Percentiles rank a stretch among this genome's conserved stretches.
These are phyloP conservation scores for Coemansia sp. DNA, from an alignment of 192 early-diverging fungal species.

Conservation along the genomic window DNA sequence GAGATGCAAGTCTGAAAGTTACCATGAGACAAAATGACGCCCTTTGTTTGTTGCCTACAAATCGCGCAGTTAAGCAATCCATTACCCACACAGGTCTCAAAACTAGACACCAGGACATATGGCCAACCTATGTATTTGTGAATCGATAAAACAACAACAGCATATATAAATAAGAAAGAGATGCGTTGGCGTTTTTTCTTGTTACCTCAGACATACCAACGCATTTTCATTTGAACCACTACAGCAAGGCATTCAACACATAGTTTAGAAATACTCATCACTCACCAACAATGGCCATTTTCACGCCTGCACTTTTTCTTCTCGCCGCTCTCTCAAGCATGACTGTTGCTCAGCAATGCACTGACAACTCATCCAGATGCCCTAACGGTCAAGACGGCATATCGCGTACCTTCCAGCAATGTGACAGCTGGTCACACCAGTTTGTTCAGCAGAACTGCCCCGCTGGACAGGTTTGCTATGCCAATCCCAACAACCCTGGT, in stretches of 20 bases:
- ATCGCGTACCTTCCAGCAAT: constrained; percentile 35
- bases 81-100: not conserved
- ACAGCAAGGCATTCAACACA: not conserved
- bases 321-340: constrained; percentile 22
- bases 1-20: not conserved
- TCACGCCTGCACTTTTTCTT: constrained; percentile 15
- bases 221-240: not conserved
- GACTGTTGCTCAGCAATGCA: constrained; percentile 21
- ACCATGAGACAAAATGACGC: not conserved
- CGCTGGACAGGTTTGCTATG: constrained; percentile 36
- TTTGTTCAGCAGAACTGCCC: constrained; percentile 22
- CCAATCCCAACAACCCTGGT: constrained; percentile 32
- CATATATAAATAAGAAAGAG: not conserved
- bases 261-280: not conserved
- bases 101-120: not conserved
- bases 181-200: not conserved
- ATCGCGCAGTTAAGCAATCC: not conserved
- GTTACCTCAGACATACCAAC: not conserved
- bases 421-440: constrained; percentile 35
- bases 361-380: constrained; percentile 28
- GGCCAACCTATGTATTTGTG: not conserved
- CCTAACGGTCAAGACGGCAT: constrained; percentile 33
- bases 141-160: not conserved
- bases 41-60: not conserved
- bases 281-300: constrained; percentile 16